These are phyloP conservation scores for Tuber umbilicatum DNA, from an alignment of 495 filamentous ascomycete species.

Conservation along the genomic window DNA sequence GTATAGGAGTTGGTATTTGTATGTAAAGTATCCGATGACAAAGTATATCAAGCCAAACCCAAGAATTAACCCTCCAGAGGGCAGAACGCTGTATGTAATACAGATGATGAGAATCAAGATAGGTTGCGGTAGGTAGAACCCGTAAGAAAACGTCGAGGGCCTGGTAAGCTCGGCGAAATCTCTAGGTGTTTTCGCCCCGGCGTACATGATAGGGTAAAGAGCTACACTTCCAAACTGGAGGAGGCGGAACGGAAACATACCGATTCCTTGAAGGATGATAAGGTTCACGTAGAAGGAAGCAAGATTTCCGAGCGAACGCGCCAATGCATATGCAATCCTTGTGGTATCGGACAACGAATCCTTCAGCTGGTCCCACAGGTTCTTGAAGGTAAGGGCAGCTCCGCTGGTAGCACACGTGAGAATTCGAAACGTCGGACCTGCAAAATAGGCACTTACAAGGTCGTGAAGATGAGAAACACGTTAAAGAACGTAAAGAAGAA, in stretches of 20 bases:
- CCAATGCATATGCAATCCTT: conserved; percentile 68
- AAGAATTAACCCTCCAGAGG: conserved; percentile 72
- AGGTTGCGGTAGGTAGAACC: conserved; percentile 87
- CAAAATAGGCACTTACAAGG: conserved; percentile 48
- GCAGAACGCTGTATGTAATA: conserved; percentile 86
- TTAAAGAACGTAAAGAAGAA: conserved; percentile 99
- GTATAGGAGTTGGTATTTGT: conserved; percentile 97
- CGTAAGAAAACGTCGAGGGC: conserved; percentile 87
- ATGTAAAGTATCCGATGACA: conserved; percentile 78
- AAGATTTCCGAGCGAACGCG: conserved; percentile 63
- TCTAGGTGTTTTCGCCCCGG: conserved; percentile 79
- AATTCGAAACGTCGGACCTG: not conserved
- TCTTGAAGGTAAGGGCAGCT: conserved; percentile 58
- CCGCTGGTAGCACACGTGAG: conserved; percentile 44
- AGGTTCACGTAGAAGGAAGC: conserved; percentile 87
- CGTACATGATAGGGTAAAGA: conserved; percentile 72
- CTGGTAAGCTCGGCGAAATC: conserved; percentile 79
- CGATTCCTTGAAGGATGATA: conserved; percentile 85
- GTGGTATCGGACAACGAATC: conserved; percentile 70
- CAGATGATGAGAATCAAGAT: conserved; percentile 90
- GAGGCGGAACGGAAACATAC: conserved; percentile 85
- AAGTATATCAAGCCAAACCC: conserved; percentile 84
- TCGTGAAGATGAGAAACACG: conserved; percentile 89
- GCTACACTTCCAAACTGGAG: conserved; percentile 80
- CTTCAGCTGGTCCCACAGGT: conserved; percentile 62